Base-by-base conservation (phyloP, 2,329 filamentous ascomycete genomes). In the Aureobasidium namibiae region DNA sequence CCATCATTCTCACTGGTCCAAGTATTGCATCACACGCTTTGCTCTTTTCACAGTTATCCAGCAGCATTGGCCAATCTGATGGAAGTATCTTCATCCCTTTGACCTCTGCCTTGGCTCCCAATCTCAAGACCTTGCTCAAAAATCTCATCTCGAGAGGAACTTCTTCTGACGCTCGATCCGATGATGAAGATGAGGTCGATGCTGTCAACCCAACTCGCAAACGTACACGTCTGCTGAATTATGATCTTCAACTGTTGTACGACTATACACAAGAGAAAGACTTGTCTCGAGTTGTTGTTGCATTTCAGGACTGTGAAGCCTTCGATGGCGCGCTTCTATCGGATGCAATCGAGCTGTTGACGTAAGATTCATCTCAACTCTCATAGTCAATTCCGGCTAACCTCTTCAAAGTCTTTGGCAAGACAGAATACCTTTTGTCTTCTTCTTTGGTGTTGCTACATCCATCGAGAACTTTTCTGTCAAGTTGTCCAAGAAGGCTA, bases 301-400 rank as follows among this genome's bases (percentile, higher is more conserved):
- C 87, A 0, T 84, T 94, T 61, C 86, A 91, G 69, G 89, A 94
- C 67, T 90, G 88, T 63, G 90, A 94, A 72, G 89, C 86, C 0
- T 92, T 94, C 67, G 89, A 92, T 65, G 83, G 83, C 48, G 75
- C 76, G 31, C 72, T 94, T n/a, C 74, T 95, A 13, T 85, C 84
- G 1, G 88, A 92, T 60, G 68, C 90, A 36, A 80, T 92, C 46
- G 77, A 80, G 38, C 78, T 92, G 5, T 79, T 92, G 61, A 81
- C 82, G 86, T 88, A 76, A 50, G 79, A 4, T 14, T 11, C 4
- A 2, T 18, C 16, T 24, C 1, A 24, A 5, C 1, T 18, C 33
- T 23, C 23, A 7, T 5, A 31, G 26, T 21, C 18, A 9, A 23
- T 14, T 42, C 18, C 36, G 33, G 18, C 52, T 59, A 16, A 61